phyloP scores from a whole-genome alignment of 116 monocot species.

The Phalaenopsis hybrid region DNA sequence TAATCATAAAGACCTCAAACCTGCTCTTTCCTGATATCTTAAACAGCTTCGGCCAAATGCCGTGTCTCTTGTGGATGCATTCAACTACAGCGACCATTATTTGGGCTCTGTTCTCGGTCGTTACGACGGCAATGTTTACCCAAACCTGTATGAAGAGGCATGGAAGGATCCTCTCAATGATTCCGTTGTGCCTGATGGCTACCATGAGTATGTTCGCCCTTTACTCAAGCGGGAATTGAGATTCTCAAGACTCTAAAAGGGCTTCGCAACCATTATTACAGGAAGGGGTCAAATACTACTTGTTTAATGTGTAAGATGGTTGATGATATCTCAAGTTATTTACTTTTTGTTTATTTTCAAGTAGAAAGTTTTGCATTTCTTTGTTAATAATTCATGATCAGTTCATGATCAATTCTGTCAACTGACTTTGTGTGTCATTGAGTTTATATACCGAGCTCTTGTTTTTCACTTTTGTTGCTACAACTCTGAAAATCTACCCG shows the following conservation, averaged over 20 bases:
- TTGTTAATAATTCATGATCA: neutral
- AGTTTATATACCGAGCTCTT: too few relatives aligned
- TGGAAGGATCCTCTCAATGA: slow-evolving; percentile 94
- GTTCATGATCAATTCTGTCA: neutral
- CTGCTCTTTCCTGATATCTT: slow-evolving; percentile 6
- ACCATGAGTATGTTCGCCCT: slow-evolving; percentile 57
- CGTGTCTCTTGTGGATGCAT: slow-evolving; percentile 83
- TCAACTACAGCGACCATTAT: slow-evolving; percentile 89
- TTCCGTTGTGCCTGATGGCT: slow-evolving; percentile 72
- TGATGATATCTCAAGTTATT: neutral
- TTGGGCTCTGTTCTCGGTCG: slow-evolving; percentile 74
- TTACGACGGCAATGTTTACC: slow-evolving; percentile 91
- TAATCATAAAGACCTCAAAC: neutral
- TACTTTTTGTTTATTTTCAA: neutral
- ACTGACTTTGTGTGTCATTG: too few relatives aligned
- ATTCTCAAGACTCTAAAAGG: slow-evolving; percentile 40
- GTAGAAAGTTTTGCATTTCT: neutral
- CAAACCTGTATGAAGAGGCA: slow-evolving; percentile 62
- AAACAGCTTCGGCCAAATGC: slow-evolving; percentile 85
- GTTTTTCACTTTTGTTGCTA: too few relatives aligned
- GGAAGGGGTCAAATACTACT: too few relatives aligned
- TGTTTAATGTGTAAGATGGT: neutral
- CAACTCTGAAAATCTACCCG: too few relatives aligned
- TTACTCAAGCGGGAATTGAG: slow-evolving; percentile 60
- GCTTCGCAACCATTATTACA: neutral